These are phyloP conservation scores for Saccharomycopsis synnaedendra DNA, from an alignment of 805 yeast genomes.

Conservation along the genomic window DNA sequence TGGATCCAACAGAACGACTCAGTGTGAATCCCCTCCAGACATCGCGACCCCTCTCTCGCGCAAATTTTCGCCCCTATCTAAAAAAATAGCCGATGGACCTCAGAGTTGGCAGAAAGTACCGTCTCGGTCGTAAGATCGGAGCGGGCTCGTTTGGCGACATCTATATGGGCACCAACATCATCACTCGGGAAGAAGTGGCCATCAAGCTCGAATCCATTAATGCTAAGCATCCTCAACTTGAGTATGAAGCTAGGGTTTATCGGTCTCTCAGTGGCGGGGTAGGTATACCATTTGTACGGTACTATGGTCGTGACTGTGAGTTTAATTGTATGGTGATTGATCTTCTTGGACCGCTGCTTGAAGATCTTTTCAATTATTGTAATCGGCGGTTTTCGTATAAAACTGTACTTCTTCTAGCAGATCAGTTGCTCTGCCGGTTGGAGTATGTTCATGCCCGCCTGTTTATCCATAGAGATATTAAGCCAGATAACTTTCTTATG, in stretches of 20 bases:
- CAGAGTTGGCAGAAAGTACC: conserved; percentile 87
- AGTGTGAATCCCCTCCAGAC: no score
- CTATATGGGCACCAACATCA: conserved; percentile 83
- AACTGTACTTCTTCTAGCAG: conserved; percentile 86
- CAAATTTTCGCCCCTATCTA: no score
- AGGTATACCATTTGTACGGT: conserved; percentile 92
- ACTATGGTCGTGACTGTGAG: conserved; percentile 96
- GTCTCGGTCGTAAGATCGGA: conserved; percentile 92
- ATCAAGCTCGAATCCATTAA: conserved; percentile 82
- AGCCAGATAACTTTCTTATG: conserved; percentile 73
- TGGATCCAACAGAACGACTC: no score
- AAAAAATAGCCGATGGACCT: conserved; percentile 38
- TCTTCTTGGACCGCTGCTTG: conserved; percentile 87
- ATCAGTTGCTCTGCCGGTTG: conserved; percentile 86
- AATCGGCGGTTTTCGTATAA: conserved; percentile 86
- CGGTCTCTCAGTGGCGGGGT: conserved; percentile 92
- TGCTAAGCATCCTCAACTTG: conserved; percentile 94
- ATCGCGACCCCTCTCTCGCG: no score
- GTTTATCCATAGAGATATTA: conserved; percentile 75
- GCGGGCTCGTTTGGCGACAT: conserved; percentile 97
- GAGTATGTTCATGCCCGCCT: conserved; percentile 94
- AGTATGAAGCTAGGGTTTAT: conserved; percentile 93
- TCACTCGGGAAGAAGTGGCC: conserved; percentile 96
- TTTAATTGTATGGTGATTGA: conserved; percentile 96
- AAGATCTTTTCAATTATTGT: conserved; percentile 93